phyloP scores from a whole-genome alignment of 768 basidiomycete genomes.

The Dictyophora rubrovolvata region DNA sequence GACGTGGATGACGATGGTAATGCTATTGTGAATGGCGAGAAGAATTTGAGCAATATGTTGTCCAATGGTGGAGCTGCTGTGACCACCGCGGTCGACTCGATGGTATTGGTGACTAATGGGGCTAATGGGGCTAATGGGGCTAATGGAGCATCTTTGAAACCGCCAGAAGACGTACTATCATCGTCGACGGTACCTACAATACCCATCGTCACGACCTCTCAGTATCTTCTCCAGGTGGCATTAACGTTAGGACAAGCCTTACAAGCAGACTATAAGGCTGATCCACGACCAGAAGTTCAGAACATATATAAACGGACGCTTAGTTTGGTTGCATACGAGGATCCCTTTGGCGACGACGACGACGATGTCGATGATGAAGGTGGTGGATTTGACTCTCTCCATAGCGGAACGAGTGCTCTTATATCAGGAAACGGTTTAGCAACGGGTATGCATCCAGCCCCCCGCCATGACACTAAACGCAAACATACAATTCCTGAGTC shows the following conservation, averaged over 20 bases:
- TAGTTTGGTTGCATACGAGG: slow-evolving; percentile 69
- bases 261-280: slow-evolving; percentile 56
- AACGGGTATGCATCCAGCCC: neutral
- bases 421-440: neutral
- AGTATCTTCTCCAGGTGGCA: slow-evolving; percentile 51
- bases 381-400: neutral
- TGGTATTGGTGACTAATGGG: neutral
- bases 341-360: slow-evolving; percentile 51
- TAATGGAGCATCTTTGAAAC: neutral
- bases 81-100: neutral
- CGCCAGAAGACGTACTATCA: slow-evolving; percentile 13
- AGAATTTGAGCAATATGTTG: slow-evolving; percentile 8
- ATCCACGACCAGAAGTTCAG: slow-evolving; percentile 53
- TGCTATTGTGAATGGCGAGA: slow-evolving; percentile 2
- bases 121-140: neutral
- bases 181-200: slow-evolving; percentile 17
- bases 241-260: slow-evolving; percentile 67
- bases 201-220: slow-evolving; percentile 29
- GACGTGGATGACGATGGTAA: slow-evolving; percentile 15
- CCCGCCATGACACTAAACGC: neutral
- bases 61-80: neutral
- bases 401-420: neutral
- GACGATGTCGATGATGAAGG: neutral
- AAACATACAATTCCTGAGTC: slow-evolving; percentile 30
- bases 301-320: slow-evolving; percentile 65